Percentiles rank a stretch among this genome's conserved stretches.
Evolutionary conservation across 352 stramenopile species (phyloP).

Genomic region (Globisporangium spiculum): DNA sequence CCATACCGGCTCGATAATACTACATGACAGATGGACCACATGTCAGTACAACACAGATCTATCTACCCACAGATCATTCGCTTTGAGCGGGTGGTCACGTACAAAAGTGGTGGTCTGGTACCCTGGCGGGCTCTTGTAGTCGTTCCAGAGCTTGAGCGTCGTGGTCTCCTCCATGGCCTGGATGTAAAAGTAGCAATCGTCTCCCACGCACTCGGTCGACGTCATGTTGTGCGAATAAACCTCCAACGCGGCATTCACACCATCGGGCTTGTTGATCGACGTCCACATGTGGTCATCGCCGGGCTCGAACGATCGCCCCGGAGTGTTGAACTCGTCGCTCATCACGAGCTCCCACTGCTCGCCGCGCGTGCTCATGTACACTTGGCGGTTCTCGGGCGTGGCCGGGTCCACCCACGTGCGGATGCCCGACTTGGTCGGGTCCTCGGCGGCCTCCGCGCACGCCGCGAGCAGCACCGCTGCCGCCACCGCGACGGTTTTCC

Average conservation of each 20-base stretch:
- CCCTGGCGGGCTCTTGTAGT: slow-evolving; percentile 48
- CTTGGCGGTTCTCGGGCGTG: slow-evolving; percentile 39
- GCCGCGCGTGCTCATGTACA: slow-evolving; percentile 54
- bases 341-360: slow-evolving; percentile 62
- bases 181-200: slow-evolving; percentile 66
- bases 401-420: slow-evolving; percentile 57
- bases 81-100: not conserved
- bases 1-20: slow-evolving; percentile 70
- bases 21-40: slow-evolving; percentile 18
- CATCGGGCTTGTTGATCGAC: slow-evolving; percentile 67
- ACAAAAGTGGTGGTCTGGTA: slow-evolving; percentile 46
- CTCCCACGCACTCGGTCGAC: slow-evolving; percentile 46
- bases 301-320: slow-evolving; percentile 83
- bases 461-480: slow-evolving; percentile 6
- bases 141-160: slow-evolving; percentile 53
- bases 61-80: slow-evolving; percentile 5
- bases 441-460: slow-evolving; percentile 20
- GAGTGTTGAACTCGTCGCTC: slow-evolving; percentile 73
- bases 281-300: slow-evolving; percentile 95
- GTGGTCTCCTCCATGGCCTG: slow-evolving; percentile 42
- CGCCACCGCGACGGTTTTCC: not conserved
- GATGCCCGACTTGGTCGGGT: slow-evolving; percentile 56
- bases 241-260: slow-evolving; percentile 68
- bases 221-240: slow-evolving; percentile 77
- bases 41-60: slow-evolving; percentile 24